Percentiles rank a stretch among this genome's conserved stretches.
Conservation (phyloP, 768 basidiomycete genomes). For the Leccinum variicolor region DNA sequence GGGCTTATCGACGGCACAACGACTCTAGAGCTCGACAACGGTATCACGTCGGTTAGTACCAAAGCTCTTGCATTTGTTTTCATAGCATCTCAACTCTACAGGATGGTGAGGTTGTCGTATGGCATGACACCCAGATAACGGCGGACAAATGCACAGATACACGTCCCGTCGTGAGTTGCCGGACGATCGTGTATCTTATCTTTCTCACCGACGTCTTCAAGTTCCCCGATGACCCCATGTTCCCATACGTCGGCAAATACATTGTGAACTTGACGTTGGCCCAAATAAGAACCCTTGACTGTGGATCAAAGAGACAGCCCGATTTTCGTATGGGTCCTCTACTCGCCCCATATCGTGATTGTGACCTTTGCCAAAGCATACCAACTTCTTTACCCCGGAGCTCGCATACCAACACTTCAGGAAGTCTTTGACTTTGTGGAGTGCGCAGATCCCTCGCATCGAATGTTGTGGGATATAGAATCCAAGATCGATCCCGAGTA, state of each 20-base stretch:
- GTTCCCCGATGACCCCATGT: conserved; percentile 56
- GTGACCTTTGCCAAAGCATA: conserved; percentile 39
- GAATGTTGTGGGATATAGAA: conserved; percentile 74
- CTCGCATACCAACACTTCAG: conserved; percentile 66
- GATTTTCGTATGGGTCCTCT: conserved; percentile 50
- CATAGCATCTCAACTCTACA: conserved; percentile 24
- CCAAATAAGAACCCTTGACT: conserved; percentile 78
- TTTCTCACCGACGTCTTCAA: conserved; percentile 23
- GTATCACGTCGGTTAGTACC: conserved; percentile 58
- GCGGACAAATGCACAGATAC: conserved; percentile 70
- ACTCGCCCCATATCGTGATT: background rate
- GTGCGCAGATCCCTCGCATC: conserved; percentile 64
- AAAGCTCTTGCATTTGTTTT: background rate
- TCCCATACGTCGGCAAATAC: conserved; percentile 74
- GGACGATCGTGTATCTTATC: background rate
- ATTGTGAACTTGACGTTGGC: conserved; percentile 76
- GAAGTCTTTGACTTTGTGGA: conserved; percentile 75
- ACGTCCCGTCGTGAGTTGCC: conserved; percentile 48
- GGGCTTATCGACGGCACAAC: conserved; percentile 73
- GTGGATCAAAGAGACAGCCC: conserved; percentile 62
- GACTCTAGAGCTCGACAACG: conserved; percentile 77
- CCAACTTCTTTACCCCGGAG: conserved; percentile 63
- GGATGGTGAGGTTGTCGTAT: conserved; percentile 77
- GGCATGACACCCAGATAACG: conserved; percentile 72
- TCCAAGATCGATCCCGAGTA: conserved; percentile 64